Evolutionary conservation across 1,139 yeast species (phyloP).

Genomic region (Protomyces inundatus): DNA sequence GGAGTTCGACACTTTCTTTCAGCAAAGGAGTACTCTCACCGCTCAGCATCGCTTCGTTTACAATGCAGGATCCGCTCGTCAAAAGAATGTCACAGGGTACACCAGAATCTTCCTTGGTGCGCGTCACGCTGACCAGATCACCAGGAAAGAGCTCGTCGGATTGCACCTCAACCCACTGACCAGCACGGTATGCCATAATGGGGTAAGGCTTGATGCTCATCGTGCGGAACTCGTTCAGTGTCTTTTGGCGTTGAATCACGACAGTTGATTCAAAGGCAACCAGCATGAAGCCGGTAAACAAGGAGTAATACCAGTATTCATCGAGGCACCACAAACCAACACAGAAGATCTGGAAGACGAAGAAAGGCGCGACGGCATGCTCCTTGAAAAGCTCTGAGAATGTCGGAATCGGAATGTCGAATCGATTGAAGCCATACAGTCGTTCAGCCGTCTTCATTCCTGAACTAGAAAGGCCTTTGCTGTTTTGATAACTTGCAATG

Average conservation of each 20-base stretch:
- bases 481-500: constrained; percentile 54
- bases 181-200: constrained; percentile 65
- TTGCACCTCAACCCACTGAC: constrained; percentile 62
- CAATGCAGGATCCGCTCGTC: constrained; percentile 83
- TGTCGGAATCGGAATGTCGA: constrained; percentile 93
- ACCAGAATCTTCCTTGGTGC: constrained; percentile 88
- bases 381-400: constrained; percentile 87
- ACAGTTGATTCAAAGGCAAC: constrained; percentile 91
- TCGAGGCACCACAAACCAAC: constrained; percentile 95
- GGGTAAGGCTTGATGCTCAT: constrained; percentile 95
- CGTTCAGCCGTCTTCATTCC: constrained; percentile 54
- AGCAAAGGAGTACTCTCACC: constrained; percentile 97
- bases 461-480: constrained; percentile 54
- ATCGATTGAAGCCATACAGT: constrained; percentile 74
- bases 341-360: constrained; percentile 92
- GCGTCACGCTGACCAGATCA: constrained; percentile 72
- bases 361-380: constrained; percentile 97
- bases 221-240: constrained; percentile 90
- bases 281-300: constrained; percentile 86
- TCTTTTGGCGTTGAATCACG: constrained; percentile 89
- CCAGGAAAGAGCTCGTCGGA: constrained; percentile 84
- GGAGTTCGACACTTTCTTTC: constrained; percentile 80
- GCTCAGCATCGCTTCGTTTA: constrained; percentile 95
- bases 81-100: constrained; percentile 92
- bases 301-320: constrained; percentile 92